phyloP scores from a whole-genome alignment of 2,329 filamentous ascomycete genomes.

The Tolypocladium amazonense region DNA sequence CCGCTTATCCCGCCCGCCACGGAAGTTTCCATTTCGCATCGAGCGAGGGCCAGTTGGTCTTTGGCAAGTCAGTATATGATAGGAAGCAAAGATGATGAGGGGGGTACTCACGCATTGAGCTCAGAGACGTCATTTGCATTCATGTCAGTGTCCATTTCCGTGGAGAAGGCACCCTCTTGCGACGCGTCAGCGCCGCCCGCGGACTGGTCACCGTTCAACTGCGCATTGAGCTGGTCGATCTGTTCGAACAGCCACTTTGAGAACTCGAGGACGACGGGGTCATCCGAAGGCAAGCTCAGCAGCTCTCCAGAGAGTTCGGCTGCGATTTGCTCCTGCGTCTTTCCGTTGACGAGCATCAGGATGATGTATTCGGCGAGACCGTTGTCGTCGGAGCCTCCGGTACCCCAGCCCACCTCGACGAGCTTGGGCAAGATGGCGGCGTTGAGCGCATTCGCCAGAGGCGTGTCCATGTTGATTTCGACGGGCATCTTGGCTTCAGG shows the following conservation, averaged over 20 bases:
- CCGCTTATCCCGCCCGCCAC: conserved; percentile 61
- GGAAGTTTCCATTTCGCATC: conserved; percentile 65
- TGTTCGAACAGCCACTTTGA: conserved; percentile 90
- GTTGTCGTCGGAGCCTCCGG: conserved; percentile 64
- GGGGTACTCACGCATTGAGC: conserved; percentile 45
- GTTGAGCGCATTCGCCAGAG: conserved; percentile 75
- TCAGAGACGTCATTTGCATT: conserved; percentile 41
- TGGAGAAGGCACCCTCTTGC: conserved; percentile 22
- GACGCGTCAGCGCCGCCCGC: conserved; percentile 19
- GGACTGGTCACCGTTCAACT: conserved; percentile 42
- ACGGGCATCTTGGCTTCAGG: conserved; percentile 53
- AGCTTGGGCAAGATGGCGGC: conserved; percentile 81
- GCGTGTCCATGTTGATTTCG: conserved; percentile 66
- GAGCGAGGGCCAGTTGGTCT: conserved; percentile 92
- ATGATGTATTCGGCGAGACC: conserved; percentile 93
- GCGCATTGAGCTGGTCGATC: conserved; percentile 55
- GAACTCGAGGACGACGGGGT: conserved; percentile 73
- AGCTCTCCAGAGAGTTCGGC: conserved; percentile 81
- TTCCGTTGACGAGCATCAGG: conserved; percentile 92
- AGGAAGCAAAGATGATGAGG: background rate
- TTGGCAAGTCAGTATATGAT: conserved; percentile 2
- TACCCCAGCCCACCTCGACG: conserved; percentile 85
- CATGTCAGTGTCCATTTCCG: conserved; percentile 63
- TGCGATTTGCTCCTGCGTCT: conserved; percentile 82
- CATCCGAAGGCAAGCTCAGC: conserved; percentile 70